Evolutionary conservation across 352 stramenopile genomes (phyloP), one percentile per base, ranked within the genome.

Genomic region (Phytophthora foliorum): DNA sequence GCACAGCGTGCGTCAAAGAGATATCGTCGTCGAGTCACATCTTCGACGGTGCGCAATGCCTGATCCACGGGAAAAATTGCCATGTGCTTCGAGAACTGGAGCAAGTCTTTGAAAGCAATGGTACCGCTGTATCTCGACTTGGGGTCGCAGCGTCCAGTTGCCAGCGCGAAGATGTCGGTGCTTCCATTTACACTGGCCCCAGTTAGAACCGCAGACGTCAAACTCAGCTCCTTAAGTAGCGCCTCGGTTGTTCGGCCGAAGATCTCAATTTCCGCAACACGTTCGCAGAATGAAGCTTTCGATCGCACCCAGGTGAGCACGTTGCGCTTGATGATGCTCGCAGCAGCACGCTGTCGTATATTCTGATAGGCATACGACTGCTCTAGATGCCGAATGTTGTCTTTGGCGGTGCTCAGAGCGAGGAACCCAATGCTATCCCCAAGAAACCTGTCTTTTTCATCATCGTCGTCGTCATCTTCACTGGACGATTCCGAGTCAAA

Each of bases 11-110:
- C 56, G 36, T 83, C 60, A 29, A 80, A 81, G 29, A 93, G 64
- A 22, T 74, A 77, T 11, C 78, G 78, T 31, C 87, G 88, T 58
- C 56, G 67, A 31, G 84, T 74, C n/a, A 91, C 71, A 31, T 80
- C 77, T n/a, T 87, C 78, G 11, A 91, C 72, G 9, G 73, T 70
- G 0, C 85, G 80, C 11, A 93, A 52, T 10, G 82, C 85, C 24
- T 93, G 77, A 49, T 93, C 85, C 1, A 93, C 78, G 1, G 85
- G 76, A 41, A 87, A 91, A 27, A 91, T 57, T 17, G 82, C 82
- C 38, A 93, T 65, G 70, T 93, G 79, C 58, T 91, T 90, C 24
- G 81, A 80, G 45, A 88, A 93, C 4, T 80, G 78, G 53, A 91
- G 84, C 5, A 93, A 59, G 27, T 91, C 79, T 13, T 60, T 69